Evolutionary conservation across 2,329 filamentous ascomycete species (phyloP).

Genomic region (Penicillium palitans): DNA sequence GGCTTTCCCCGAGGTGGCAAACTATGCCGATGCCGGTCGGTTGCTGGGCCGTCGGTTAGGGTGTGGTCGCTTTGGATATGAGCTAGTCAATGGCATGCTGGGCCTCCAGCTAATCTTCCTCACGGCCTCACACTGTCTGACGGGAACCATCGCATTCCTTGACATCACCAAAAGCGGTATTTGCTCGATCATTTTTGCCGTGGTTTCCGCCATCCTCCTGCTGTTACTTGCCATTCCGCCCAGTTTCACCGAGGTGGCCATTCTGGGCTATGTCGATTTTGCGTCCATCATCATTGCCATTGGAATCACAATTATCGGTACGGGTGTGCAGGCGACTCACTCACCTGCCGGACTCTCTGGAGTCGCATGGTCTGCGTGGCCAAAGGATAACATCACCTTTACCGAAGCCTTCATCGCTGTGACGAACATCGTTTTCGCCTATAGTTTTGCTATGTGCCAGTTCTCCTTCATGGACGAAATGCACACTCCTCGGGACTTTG

Average conservation of each 20-base stretch:
- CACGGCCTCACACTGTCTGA: slow-evolving; percentile 47
- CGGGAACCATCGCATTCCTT: slow-evolving; percentile 49
- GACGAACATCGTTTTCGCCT: slow-evolving; percentile 40
- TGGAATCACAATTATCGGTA: slow-evolving; percentile 37
- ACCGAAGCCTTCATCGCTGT: slow-evolving; percentile 33
- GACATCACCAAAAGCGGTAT: slow-evolving; percentile 40
- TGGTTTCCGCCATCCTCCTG: slow-evolving; percentile 42
- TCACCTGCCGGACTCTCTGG: slow-evolving; percentile 25
- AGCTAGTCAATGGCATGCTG: slow-evolving; percentile 45
- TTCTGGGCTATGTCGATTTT: slow-evolving; percentile 40
- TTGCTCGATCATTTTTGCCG: slow-evolving; percentile 44
- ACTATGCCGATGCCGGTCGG: slow-evolving; percentile 47
- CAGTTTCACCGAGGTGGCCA: slow-evolving; percentile 37
- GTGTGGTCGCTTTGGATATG: slow-evolving; percentile 44
- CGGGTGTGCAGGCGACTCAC: slow-evolving; percentile 27
- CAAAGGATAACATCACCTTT: slow-evolving; percentile 27
- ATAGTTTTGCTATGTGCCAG: slow-evolving; percentile 46
- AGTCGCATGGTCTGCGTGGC: slow-evolving; percentile 31
- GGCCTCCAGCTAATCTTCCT: slow-evolving; percentile 44
- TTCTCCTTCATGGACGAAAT: slow-evolving; percentile 40
- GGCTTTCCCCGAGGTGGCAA: slow-evolving; percentile 39
- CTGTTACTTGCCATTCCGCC: slow-evolving; percentile 33
- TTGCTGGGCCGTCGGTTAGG: slow-evolving; percentile 45
- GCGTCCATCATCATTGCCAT: slow-evolving; percentile 35
- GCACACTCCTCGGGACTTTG: slow-evolving; percentile 35